Conservation (phyloP, 2,329 filamentous ascomycete species). For the Phialophora expanda region DNA sequence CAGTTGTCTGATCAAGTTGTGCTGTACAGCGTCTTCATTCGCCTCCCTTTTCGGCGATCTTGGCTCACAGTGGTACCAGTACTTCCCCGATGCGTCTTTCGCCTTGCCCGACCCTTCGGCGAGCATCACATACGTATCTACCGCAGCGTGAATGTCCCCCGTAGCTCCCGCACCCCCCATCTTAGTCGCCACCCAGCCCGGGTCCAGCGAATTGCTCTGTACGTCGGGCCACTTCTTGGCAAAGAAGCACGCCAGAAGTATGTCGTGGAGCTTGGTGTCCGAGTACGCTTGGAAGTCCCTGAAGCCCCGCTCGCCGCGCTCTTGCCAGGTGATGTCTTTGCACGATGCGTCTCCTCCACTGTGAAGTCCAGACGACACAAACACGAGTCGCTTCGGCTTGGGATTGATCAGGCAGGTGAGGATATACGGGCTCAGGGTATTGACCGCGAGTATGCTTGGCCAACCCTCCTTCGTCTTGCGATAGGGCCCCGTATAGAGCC, state of each 20-base stretch:
- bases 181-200: conserved; percentile 60
- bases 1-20: conserved; percentile 50
- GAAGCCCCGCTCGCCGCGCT: conserved; percentile 39
- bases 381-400: conserved; percentile 58
- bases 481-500: conserved; percentile 49
- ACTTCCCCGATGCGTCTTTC: conserved; percentile 46
- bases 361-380: conserved; percentile 60
- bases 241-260: conserved; percentile 62
- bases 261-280: conserved; percentile 63
- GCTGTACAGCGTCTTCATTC: conserved; percentile 51
- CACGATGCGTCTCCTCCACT: conserved; percentile 49
- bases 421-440: conserved; percentile 64
- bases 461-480: conserved; percentile 55
- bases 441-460: conserved; percentile 60
- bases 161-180: conserved; percentile 58
- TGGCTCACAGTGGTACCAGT: conserved; percentile 48
- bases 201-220: conserved; percentile 56
- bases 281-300: conserved; percentile 54
- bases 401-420: conserved; percentile 57
- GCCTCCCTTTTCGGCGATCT: conserved; percentile 41
- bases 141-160: conserved; percentile 54
- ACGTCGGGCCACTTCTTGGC: conserved; percentile 55
- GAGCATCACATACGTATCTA: conserved; percentile 57
- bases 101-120: conserved; percentile 49
- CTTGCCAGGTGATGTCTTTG: conserved; percentile 45